A percentile compares a stretch with the other conserved stretches of the same genome.
These are phyloP conservation scores for Eimeria falciformis DNA, from an alignment of 169 alveolate species.

Conservation along the genomic window DNA sequence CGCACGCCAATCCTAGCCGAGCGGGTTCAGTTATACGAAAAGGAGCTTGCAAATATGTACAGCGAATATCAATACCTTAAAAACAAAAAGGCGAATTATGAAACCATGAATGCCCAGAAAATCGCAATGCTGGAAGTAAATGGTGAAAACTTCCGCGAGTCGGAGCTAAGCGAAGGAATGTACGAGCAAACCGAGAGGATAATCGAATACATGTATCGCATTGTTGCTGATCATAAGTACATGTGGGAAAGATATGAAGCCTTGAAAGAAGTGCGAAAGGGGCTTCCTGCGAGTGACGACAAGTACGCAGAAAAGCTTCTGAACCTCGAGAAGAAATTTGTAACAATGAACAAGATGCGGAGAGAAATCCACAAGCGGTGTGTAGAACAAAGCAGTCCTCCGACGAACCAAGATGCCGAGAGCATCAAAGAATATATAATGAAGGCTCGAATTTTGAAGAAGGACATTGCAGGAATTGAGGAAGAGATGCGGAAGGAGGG, in stretches of 20 bases:
- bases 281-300: background rate
- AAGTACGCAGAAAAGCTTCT: slow-evolving; percentile 28
- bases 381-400: slow-evolving; percentile 2
- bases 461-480: slow-evolving; percentile 17
- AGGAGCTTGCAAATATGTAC: slow-evolving; percentile 26
- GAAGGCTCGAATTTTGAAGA: slow-evolving; percentile 9
- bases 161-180: slow-evolving; percentile 31
- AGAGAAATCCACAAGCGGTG: background rate
- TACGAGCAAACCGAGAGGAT: slow-evolving; percentile 33
- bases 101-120: slow-evolving; percentile 45
- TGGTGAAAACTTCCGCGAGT: slow-evolving; percentile 35
- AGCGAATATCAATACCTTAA: background rate
- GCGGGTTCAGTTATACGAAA: slow-evolving; percentile 35
- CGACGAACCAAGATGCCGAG: background rate
- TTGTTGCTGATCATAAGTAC: background rate
- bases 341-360: background rate
- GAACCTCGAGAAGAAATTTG: slow-evolving; percentile 40
- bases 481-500: background rate
- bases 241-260: slow-evolving; percentile 25
- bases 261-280: background rate
- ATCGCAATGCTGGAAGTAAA: slow-evolving; percentile 20
- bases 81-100: slow-evolving; percentile 48
- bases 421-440: background rate
- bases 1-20: slow-evolving; percentile 46
- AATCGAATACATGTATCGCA: slow-evolving; percentile 8